phyloP scores from a whole-genome alignment of 768 basidiomycete genomes.

The Pisolithus sp. region DNA sequence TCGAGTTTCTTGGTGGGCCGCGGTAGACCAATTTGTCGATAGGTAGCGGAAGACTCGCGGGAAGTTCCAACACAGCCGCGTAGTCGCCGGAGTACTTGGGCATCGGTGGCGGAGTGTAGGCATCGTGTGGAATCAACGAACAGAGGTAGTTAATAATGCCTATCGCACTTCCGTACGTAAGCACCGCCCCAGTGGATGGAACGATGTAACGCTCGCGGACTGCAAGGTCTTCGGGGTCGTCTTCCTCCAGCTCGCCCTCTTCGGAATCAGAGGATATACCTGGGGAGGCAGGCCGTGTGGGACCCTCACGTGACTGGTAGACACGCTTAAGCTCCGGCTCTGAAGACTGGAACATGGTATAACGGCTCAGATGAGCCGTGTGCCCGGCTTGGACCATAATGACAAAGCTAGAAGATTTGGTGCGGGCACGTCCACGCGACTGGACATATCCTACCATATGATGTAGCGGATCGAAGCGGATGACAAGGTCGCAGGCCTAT shows the following conservation, averaged over 20 bases:
- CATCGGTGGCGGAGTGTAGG: constrained; percentile 52
- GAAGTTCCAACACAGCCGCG: constrained; percentile 52
- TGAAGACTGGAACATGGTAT: constrained; percentile 48
- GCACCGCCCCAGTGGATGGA: constrained; percentile 63
- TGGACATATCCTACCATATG: constrained; percentile 88
- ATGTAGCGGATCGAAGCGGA: constrained; percentile 77
- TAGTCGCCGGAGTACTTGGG: constrained; percentile 64
- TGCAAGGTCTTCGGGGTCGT: constrained; percentile 50
- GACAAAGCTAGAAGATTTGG: constrained; percentile 68
- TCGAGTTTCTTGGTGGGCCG: constrained; percentile 58
- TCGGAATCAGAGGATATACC: constrained; percentile 21
- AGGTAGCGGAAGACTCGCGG: constrained; percentile 57
- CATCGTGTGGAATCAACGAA: constrained; percentile 66
- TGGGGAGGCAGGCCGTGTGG: constrained; percentile 23
- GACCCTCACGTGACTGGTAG: constrained; percentile 48
- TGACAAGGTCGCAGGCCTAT: constrained; percentile 80
- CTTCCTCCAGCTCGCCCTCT: constrained; percentile 35
- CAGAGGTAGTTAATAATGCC: constrained; percentile 71
- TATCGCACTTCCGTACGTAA: constrained; percentile 75
- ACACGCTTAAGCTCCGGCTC: constrained; percentile 61
- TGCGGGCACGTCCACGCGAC: constrained; percentile 80
- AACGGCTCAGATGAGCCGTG: constrained; percentile 47
- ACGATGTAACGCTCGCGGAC: constrained; percentile 72
- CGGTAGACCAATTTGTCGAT: constrained; percentile 45
- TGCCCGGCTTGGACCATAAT: constrained; percentile 72